phyloP scores from a whole-genome alignment of 352 stramenopile genomes.

The Stramenopiles sp. region DNA sequence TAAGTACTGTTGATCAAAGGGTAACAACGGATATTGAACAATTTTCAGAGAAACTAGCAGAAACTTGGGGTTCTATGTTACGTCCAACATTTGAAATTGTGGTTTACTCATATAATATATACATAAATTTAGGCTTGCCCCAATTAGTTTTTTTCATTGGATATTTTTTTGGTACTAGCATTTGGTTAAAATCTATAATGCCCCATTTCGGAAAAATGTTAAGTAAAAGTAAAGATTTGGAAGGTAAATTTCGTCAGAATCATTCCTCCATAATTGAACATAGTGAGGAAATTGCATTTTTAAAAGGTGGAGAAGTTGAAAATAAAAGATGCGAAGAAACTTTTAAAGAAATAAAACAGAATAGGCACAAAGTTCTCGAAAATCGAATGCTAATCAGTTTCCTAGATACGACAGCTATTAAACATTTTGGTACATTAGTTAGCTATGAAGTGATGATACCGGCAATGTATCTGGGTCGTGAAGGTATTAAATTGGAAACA shows the following conservation, averaged over 20 bases:
- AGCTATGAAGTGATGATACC: constrained; percentile 5
- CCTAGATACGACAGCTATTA: background rate
- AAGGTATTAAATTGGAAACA: background rate
- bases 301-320: background rate
- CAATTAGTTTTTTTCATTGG: background rate
- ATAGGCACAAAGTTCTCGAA: background rate
- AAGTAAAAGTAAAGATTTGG: background rate
- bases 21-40: background rate
- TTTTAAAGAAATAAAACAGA: background rate
- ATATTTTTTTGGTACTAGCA: background rate
- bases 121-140: background rate
- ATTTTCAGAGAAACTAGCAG: background rate
- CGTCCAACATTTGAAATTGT: constrained; percentile 3
- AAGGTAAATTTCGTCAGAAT: background rate
- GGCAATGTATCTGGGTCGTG: background rate
- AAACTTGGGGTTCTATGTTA: background rate
- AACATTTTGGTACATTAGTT: background rate
- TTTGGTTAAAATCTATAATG: background rate
- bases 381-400: background rate
- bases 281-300: background rate
- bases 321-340: background rate
- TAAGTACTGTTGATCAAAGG: background rate
- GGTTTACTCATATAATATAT: constrained; percentile 2
- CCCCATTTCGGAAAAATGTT: background rate
- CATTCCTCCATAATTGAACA: constrained; percentile 1